These are phyloP conservation scores for Saccharum officinarum DNA, from an alignment of 176 grass and related monocot genomes.

Conservation along the genomic window DNA sequence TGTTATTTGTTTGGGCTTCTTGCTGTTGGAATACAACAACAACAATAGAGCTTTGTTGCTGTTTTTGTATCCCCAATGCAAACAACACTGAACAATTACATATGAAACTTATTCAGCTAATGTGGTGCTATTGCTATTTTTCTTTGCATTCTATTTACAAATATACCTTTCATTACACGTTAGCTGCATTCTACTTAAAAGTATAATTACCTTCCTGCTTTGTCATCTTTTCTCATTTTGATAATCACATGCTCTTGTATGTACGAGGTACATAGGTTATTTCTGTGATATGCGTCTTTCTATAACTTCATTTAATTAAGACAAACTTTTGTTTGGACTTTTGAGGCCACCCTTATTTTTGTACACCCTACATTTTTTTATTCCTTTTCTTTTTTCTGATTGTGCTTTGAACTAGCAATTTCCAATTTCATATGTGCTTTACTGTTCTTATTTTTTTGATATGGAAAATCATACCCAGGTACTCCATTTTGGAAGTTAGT, in stretches of 20 bases:
- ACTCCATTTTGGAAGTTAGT: constrained; percentile 95
- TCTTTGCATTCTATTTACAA: not conserved
- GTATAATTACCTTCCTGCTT: not conserved
- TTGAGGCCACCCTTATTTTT: not conserved
- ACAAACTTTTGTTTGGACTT: not conserved
- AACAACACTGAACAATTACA: not conserved
- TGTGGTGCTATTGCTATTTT: not conserved
- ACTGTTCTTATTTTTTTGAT: constrained; percentile 24
- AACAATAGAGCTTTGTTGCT: not conserved
- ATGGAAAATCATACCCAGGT: constrained; percentile 46
- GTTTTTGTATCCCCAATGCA: not conserved
- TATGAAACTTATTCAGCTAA: not conserved
- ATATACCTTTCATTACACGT: constrained; percentile 1
- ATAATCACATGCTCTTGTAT: not conserved
- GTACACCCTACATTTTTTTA: not conserved
- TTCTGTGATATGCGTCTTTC: not conserved
- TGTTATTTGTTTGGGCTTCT: not conserved
- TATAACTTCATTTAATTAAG: constrained; percentile 6
- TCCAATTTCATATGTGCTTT: not conserved
- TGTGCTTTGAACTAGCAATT: not conserved
- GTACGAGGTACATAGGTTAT: not conserved
- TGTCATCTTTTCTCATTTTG: not conserved
- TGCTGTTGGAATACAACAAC: not conserved
- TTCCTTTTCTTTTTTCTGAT: not conserved
- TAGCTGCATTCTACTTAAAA: constrained; percentile 2